Percentiles rank a stretch among this genome's conserved stretches.
Evolutionary conservation across 2,329 filamentous ascomycete genomes (phyloP).

Genomic region (Lachnellula occidentalis): DNA sequence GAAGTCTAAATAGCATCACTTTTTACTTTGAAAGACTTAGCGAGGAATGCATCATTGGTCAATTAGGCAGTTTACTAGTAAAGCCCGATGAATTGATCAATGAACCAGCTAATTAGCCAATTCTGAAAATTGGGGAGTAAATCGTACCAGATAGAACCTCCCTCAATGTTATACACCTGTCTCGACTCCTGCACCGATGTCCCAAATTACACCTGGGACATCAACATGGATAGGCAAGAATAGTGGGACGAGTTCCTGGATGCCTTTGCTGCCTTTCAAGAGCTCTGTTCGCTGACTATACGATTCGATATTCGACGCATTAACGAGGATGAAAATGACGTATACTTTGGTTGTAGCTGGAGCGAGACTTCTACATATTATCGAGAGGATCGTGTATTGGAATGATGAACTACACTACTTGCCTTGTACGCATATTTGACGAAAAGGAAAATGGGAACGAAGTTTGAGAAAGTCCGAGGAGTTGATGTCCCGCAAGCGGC

Average conservation of each 20-base stretch:
- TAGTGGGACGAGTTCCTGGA: background rate
- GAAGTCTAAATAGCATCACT: too few species aligned
- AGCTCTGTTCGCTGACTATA: background rate
- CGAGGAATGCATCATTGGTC: too few species aligned
- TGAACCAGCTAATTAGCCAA: too few species aligned
- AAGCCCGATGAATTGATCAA: too few species aligned
- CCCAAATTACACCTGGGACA: background rate
- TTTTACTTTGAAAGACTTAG: too few species aligned
- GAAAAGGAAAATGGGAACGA: background rate
- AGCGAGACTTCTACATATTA: background rate
- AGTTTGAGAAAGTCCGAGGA: background rate
- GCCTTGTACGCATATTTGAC: background rate
- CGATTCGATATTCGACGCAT: background rate
- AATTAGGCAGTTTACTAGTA: too few species aligned
- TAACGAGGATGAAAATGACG: background rate
- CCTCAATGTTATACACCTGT: background rate
- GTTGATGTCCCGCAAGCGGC: background rate
- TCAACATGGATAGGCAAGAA: background rate
- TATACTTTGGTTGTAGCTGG: background rate
- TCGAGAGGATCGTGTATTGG: background rate
- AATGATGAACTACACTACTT: background rate
- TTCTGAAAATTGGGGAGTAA: too few species aligned
- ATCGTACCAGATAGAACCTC: too few species aligned
- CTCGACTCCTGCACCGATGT: background rate
- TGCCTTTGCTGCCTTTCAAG: background rate